phyloP scores from a whole-genome alignment of 371 early-diverging fungal genomes.

The Chytridium lagenaria region DNA sequence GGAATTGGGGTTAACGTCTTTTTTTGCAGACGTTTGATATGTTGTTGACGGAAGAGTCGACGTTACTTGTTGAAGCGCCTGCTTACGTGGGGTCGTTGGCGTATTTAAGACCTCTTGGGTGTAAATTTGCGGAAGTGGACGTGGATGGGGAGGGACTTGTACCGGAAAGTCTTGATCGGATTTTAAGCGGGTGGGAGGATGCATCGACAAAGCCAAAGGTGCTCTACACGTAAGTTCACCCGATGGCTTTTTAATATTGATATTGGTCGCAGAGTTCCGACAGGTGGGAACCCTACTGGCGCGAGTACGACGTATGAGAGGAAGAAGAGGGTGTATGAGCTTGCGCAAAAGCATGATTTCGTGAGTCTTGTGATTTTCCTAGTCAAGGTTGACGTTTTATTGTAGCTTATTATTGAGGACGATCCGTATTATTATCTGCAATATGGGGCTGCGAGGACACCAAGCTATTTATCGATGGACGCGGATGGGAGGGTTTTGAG shows the following conservation, averaged over 20 bases:
- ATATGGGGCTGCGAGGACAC: conserved; percentile 49
- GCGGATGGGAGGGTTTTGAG: conserved; percentile 80
- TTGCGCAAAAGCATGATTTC: conserved; percentile 65
- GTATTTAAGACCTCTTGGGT: conserved; percentile 68
- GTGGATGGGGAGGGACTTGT: conserved; percentile 58
- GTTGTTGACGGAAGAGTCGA: conserved; percentile 67
- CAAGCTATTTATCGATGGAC: conserved; percentile 80
- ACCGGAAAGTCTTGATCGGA: conserved; percentile 66
- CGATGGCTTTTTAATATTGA: too few relatives aligned
- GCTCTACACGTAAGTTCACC: conserved; percentile 32
- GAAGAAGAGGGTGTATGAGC: conserved; percentile 65
- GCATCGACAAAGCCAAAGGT: conserved; percentile 42
- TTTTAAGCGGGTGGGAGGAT: conserved; percentile 67
- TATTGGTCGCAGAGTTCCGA: conserved; percentile 70
- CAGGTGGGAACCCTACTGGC: conserved; percentile 79
- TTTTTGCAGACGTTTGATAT: conserved; percentile 67
- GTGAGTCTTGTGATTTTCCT: conserved; percentile 55
- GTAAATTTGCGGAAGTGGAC: conserved; percentile 62
- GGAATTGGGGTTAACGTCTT: background rate
- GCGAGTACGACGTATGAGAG: conserved; percentile 65
- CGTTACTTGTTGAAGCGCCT: conserved; percentile 74
- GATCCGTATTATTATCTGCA: conserved; percentile 82
- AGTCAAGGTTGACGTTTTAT: conserved; percentile 21
- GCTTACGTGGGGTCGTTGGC: conserved; percentile 79
- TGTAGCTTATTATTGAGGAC: conserved; percentile 70